phyloP scores from a whole-genome alignment of 192 early-diverging fungal species.

The Podila minutissima region DNA sequence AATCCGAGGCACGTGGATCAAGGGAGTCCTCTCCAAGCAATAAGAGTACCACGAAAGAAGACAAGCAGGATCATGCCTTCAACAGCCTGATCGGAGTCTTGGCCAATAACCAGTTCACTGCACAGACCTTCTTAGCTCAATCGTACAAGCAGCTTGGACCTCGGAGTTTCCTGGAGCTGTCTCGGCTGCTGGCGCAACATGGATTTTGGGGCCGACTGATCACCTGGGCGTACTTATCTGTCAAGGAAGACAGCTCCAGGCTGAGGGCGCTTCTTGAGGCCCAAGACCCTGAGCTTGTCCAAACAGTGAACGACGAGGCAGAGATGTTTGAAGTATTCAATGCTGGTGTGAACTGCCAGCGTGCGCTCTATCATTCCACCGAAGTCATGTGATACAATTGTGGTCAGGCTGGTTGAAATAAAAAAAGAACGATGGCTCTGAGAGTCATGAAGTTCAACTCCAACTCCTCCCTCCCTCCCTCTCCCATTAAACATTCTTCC shows the following conservation, averaged over 20 bases:
- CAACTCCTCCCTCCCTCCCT: too few species aligned
- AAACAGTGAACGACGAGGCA: constrained; percentile 44
- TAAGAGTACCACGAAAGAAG: neutral
- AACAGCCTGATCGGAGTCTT: constrained; percentile 26
- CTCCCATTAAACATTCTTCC: too few species aligned
- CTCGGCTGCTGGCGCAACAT: constrained; percentile 31
- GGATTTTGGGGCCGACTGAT: constrained; percentile 43
- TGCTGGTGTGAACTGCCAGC: constrained; percentile 24
- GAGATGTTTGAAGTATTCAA: constrained; percentile 53
- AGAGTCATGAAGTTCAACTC: too few species aligned
- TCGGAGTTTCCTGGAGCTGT: constrained; percentile 12
- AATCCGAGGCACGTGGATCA: neutral
- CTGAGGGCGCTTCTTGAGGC: constrained; percentile 11
- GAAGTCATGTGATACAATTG: neutral
- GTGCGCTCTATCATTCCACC: constrained; percentile 6
- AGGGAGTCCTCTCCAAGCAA: neutral
- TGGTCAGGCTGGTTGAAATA: too few species aligned
- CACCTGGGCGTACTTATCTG: constrained; percentile 40
- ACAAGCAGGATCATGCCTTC: constrained; percentile 31
- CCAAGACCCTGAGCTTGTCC: constrained; percentile 6
- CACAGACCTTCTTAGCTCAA: constrained; percentile 31
- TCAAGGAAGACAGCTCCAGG: constrained; percentile 23
- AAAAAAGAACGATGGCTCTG: too few species aligned
- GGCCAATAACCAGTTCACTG: constrained; percentile 35
- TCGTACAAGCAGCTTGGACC: constrained; percentile 32